Conservation (phyloP, 2,329 filamentous ascomycete species). For the Fusarium burgessii region DNA sequence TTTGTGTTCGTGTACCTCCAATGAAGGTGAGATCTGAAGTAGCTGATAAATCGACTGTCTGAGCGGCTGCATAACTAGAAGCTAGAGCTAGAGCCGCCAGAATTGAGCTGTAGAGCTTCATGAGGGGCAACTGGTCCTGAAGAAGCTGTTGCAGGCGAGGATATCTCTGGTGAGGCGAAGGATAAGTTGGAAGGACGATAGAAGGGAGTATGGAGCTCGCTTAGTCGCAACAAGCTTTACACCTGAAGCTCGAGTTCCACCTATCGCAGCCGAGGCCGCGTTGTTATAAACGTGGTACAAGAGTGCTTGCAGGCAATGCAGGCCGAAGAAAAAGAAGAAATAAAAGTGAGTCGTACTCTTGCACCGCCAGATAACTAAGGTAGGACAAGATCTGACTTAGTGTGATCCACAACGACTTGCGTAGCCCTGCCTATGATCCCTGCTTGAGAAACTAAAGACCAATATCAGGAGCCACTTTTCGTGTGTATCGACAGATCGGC, state of each 20-base stretch:
- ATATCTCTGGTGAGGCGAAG: constrained; percentile 4
- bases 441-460: constrained; percentile 30
- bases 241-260: constrained; percentile 9
- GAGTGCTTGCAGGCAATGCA: constrained; percentile 3
- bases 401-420: constrained; percentile 31
- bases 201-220: constrained; percentile 2
- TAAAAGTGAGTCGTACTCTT: background rate
- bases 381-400: constrained; percentile 31
- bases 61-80: constrained; percentile 42
- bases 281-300: constrained; percentile 9
- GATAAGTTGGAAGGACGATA: constrained; percentile 9
- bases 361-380: constrained; percentile 4
- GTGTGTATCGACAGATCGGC: constrained; percentile 33
- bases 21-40: constrained; percentile 54
- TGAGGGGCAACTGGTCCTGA: constrained; percentile 21
- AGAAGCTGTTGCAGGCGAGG: background rate
- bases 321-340: constrained; percentile 10
- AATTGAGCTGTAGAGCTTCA: constrained; percentile 42
- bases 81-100: constrained; percentile 43
- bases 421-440: constrained; percentile 32
- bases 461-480: constrained; percentile 32
- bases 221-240: constrained; percentile 22
- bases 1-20: constrained; percentile 53
- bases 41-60: constrained; percentile 48
- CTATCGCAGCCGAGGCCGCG: constrained; percentile 1